phyloP scores from a whole-genome alignment of 441 rosid species.

The Erodium trifolium region DNA sequence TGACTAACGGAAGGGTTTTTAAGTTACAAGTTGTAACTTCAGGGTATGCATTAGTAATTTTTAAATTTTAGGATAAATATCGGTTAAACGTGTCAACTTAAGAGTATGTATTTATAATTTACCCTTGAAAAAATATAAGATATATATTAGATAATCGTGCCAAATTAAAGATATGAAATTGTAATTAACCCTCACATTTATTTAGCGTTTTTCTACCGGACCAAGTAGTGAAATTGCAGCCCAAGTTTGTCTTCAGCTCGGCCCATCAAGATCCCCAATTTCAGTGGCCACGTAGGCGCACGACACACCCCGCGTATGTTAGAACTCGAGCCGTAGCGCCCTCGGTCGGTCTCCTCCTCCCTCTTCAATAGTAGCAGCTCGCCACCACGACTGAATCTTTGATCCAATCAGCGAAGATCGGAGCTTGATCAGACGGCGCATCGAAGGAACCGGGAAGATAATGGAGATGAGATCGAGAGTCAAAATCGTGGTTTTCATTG shows the following conservation, averaged over 20 bases:
- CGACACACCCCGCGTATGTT: constrained; percentile 3
- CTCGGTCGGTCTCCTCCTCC: constrained; percentile 7
- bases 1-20: no score
- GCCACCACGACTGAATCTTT: background rate
- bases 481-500: constrained; percentile 34
- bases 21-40: no score
- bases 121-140: no score
- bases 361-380: no score
- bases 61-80: no score
- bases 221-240: background rate
- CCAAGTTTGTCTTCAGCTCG: background rate
- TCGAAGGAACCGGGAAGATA: background rate
- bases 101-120: no score
- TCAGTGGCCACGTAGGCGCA: constrained; percentile 3
- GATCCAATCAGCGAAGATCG: background rate
- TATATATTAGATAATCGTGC: no score
- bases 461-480: constrained; percentile 34
- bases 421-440: background rate
- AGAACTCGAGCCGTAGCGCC: constrained; percentile 2
- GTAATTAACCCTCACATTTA: no score
- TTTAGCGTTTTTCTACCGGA: background rate
- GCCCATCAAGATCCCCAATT: background rate
- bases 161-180: no score
- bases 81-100: no score
- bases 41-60: no score